These are phyloP conservation scores for Stemphylium lycopersici DNA, from an alignment of 2,329 filamentous ascomycete genomes.

Conservation along the genomic window DNA sequence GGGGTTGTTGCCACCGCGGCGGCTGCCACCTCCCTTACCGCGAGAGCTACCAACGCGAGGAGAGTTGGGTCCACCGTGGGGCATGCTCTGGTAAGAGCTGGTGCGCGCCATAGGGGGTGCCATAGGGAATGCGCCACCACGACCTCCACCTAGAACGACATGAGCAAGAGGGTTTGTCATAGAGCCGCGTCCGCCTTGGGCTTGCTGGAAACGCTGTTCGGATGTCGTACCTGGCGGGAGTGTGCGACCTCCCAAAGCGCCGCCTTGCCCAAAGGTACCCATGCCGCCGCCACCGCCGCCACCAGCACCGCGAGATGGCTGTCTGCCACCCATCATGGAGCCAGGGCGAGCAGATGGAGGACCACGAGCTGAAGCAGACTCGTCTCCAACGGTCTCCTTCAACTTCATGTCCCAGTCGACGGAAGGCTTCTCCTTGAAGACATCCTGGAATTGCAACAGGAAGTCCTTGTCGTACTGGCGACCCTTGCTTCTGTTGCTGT, in stretches of 20 bases:
- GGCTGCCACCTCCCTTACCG: conserved; percentile 65
- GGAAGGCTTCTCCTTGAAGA: conserved; percentile 96
- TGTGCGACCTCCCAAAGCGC: conserved; percentile 55
- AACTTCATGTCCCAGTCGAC: conserved; percentile 91
- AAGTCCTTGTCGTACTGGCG: conserved; percentile 97
- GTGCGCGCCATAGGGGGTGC: conserved; percentile 70
- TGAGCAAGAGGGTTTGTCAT: conserved; percentile 63
- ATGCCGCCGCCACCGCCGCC: conserved; percentile 57
- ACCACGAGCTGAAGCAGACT: conserved; percentile 67
- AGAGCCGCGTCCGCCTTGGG: conserved; percentile 29
- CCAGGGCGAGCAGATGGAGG: conserved; percentile 66
- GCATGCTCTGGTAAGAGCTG: conserved; percentile 63
- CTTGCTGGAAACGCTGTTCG: conserved; percentile 68
- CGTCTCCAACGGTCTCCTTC: conserved; percentile 82
- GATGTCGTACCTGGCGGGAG: conserved; percentile 80
- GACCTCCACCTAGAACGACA: conserved; percentile 59
- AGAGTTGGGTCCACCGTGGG: conserved; percentile 68
- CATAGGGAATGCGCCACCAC: conserved; percentile 64
- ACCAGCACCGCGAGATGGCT: conserved; percentile 51
- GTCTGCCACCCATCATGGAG: conserved; percentile 56
- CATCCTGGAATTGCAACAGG: conserved; percentile 91
- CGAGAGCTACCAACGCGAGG: conserved; percentile 71
- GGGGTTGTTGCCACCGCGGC: conserved; percentile 61
- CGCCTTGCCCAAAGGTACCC: conserved; percentile 68
- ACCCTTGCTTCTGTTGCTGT: conserved; percentile 76